A percentile compares a stretch with the other conserved stretches of the same genome.
phyloP scores from a whole-genome alignment of 257 asterid species.

The Solanum gracilifrons region DNA sequence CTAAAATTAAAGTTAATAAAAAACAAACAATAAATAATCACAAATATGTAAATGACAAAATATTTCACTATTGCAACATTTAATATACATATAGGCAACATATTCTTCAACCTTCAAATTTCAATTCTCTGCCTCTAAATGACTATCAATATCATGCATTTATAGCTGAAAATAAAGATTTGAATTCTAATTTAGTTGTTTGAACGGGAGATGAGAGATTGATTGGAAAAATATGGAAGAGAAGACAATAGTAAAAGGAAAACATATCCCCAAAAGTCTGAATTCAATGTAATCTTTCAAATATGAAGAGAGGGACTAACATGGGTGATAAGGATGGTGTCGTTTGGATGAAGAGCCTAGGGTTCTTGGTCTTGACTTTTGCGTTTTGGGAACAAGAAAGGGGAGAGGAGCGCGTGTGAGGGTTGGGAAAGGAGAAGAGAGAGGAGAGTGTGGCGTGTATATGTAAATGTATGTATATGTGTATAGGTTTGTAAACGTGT shows the following conservation, averaged over 20 bases:
- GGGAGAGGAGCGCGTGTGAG: not conserved
- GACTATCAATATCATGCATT: not conserved
- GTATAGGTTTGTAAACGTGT: not conserved
- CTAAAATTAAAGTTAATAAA: no score
- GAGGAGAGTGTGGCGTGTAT: not conserved
- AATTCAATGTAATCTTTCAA: not conserved
- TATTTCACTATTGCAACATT: not conserved
- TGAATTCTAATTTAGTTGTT: no score
- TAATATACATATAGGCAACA: not conserved
- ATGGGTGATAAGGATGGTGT: not conserved
- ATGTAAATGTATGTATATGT: not conserved
- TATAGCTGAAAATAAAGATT: not conserved
- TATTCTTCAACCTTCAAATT: not conserved
- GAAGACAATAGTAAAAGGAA: not conserved
- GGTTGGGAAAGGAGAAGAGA: not conserved
- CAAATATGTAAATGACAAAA: not conserved
- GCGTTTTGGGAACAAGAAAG: not conserved
- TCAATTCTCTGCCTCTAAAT: no score
- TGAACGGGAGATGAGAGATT: not conserved
- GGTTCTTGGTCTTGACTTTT: not conserved
- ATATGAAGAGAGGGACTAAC: not conserved
- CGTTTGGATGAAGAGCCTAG: not conserved
- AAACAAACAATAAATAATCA: no score
- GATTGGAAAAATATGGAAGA: not conserved
- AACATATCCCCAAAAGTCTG: accelerated